Evolutionary conservation across 73 alveolate species (phyloP).

Genomic region (Blepharisma stoltei): DNA sequence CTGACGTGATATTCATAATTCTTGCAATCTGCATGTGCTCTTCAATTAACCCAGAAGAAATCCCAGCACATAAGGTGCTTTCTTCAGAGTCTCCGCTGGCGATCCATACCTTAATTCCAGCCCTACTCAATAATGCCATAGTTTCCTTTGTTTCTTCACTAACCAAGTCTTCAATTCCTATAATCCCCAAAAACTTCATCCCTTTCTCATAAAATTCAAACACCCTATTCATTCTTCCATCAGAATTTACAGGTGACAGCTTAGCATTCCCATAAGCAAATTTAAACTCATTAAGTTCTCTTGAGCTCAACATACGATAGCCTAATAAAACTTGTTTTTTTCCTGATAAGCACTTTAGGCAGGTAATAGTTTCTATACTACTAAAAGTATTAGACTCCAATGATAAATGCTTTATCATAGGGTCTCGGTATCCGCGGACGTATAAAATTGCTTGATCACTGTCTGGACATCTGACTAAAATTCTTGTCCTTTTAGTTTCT

Average conservation of each 20-base stretch:
- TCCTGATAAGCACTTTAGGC: not conserved
- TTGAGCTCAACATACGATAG: not conserved
- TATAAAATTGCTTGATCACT: not conserved
- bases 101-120: slow-evolving; percentile 6
- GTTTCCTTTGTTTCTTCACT: slow-evolving; percentile 22
- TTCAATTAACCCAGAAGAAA: not conserved
- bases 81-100: slow-evolving; percentile 26
- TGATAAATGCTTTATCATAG: not conserved
- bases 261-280: not conserved
- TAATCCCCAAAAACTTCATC: not conserved
- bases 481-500: slow-evolving; percentile 2
- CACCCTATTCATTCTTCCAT: slow-evolving; percentile 11
- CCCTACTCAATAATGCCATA: not conserved
- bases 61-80: slow-evolving; percentile 22
- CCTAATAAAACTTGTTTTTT: not conserved
- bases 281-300: not conserved
- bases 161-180: slow-evolving; percentile 21
- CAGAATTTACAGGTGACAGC: not conserved
- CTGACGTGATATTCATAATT: not conserved
- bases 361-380: not conserved
- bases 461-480: not conserved
- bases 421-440: slow-evolving; percentile 6
- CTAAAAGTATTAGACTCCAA: not conserved
- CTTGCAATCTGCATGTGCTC: not conserved
- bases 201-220: not conserved